Conservation (phyloP, 1,284 basidiomycete genomes). For the Volvariella volvacea region DNA sequence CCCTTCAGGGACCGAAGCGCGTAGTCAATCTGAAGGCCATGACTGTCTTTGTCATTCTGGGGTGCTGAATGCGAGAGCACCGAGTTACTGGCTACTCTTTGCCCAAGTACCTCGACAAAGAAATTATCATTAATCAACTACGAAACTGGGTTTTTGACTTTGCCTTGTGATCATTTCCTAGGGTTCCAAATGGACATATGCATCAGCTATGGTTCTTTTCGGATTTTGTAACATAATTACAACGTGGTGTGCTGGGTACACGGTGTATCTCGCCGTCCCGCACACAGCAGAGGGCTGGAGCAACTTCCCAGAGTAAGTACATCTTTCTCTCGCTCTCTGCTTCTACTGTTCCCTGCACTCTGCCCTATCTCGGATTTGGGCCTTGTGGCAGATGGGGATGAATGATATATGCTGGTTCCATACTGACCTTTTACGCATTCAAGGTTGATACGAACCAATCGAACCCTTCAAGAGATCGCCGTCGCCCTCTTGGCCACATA, state of each 20-base stretch:
- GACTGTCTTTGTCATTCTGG: too few relatives aligned
- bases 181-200: conserved; percentile 83
- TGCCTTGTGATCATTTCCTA: conserved; percentile 13
- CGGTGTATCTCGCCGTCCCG: conserved; percentile 80
- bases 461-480: conserved; percentile 75
- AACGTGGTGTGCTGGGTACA: conserved; percentile 84
- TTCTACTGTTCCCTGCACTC: background rate
- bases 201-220: conserved; percentile 67
- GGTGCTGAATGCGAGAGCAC: too few relatives aligned
- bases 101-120: too few relatives aligned
- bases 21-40: too few relatives aligned
- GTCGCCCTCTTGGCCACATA: conserved; percentile 81
- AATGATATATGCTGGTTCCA: too few relatives aligned
- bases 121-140: too few relatives aligned
- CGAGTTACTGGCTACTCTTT: too few relatives aligned
- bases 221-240: conserved; percentile 73
- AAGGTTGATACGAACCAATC: conserved; percentile 57
- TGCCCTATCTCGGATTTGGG: too few relatives aligned
- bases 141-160: too few relatives aligned
- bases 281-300: conserved; percentile 70
- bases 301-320: conserved; percentile 52
- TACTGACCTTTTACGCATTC: conserved; percentile 11
- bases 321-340: background rate
- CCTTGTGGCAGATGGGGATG: too few relatives aligned
- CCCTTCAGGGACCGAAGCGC: too few relatives aligned